Evolutionary conservation across 257 asterid species (phyloP), one percentile per base, ranked within the genome.

Genomic region (Ajuga chamaepitys): DNA sequence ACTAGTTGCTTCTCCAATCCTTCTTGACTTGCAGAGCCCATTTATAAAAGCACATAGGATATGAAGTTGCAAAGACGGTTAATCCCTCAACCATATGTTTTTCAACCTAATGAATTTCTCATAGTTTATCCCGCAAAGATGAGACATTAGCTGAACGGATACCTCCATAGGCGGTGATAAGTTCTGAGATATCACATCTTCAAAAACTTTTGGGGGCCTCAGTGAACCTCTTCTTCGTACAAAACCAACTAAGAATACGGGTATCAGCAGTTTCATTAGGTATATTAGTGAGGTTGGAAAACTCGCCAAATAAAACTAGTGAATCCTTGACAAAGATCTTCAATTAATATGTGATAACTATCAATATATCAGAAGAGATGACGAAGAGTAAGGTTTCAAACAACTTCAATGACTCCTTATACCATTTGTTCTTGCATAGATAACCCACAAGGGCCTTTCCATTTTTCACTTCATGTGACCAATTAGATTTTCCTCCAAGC

Each of bases 381-480:
- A 53, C 60, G 16, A 53, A 62, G 34, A 70, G 66, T 68, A 79
- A 28, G 59, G 72, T 51, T 58, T 80, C 91, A 47, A 89, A 71
- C 40, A 89, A 76, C 78, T 87, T 86, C 11, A 87, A 62, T 17
- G 90, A 87, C 70, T 87, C 88, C 20, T 65, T 55, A 20, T 79
- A 67, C 81, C 82, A 76, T 66, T 80, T 75, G 58, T 62, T 82
- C 66, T 68, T 71, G 81, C 88, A 86, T 48, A 93, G 70, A 70
- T 45, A 55, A 58, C 69, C 21, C 25, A 89, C 53, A 71, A 86
- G 86, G 74, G 74, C 58, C 42, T 75, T 78, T 26, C 78, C 78
- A 41, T 83, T 88, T 62, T 83, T 82, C 52, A 52, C 69, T 14
- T 73, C 77, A 25, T 95, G 95, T 2, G 71, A 74, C 99, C 99